Percentiles rank a stretch among this genome's conserved stretches.
These are phyloP conservation scores for Asterionellopsis glacialis DNA, from an alignment of 108 stramenopile species.

Conservation along the genomic window DNA sequence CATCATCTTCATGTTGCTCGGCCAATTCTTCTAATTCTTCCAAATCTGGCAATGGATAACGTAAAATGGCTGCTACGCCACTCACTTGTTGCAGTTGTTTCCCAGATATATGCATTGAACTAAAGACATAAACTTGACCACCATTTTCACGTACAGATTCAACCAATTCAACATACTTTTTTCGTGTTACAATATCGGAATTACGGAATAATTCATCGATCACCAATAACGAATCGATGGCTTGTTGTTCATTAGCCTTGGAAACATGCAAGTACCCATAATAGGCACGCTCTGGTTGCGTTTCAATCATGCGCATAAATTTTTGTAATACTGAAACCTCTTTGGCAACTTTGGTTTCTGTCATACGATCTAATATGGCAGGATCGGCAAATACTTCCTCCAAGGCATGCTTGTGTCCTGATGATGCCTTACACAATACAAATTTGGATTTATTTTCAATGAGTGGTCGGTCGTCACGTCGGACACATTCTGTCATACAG, in stretches of 20 bases:
- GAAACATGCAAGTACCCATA: constrained; percentile 87
- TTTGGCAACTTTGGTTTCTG: constrained; percentile 87
- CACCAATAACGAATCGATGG: constrained; percentile 90
- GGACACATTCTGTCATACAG: constrained; percentile 60
- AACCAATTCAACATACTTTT: constrained; percentile 83
- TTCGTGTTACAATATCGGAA: constrained; percentile 68
- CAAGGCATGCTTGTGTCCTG: constrained; percentile 94
- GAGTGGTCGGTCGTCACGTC: constrained; percentile 74
- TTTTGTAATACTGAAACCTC: constrained; percentile 86
- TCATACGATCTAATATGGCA: constrained; percentile 67
- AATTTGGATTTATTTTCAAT: constrained; percentile 92
- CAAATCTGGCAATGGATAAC: constrained; percentile 85
- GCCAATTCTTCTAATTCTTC: constrained; percentile 74
- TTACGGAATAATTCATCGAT: constrained; percentile 91
- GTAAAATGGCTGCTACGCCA: constrained; percentile 92
- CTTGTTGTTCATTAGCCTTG: constrained; percentile 81
- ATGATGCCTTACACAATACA: constrained; percentile 86
- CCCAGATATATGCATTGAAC: constrained; percentile 89
- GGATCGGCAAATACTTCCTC: constrained; percentile 91
- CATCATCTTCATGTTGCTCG: constrained; percentile 15
- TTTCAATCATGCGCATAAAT: constrained; percentile 91
- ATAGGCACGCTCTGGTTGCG: constrained; percentile 88
- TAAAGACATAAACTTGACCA: constrained; percentile 86
- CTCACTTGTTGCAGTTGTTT: constrained; percentile 90
- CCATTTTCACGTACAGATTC: constrained; percentile 84